Evolutionary conservation across 805 yeast genomes (phyloP), one percentile per base, ranked within the genome.

Genomic region (Jamesozyma rosinii): DNA sequence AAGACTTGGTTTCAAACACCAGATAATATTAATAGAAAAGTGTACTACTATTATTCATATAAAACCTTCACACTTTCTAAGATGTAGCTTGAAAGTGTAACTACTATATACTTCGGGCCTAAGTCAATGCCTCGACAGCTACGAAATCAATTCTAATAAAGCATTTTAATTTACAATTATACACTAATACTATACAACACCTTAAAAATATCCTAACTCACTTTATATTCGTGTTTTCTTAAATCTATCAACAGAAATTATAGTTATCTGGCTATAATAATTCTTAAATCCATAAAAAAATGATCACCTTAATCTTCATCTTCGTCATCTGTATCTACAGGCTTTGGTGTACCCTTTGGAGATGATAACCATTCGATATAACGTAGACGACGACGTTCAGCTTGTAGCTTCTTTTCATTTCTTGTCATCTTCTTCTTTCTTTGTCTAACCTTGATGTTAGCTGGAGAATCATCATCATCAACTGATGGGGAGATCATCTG

Each of bases 271-370:
- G n/a, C 11, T 24, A 24, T 11, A 24, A 24, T 6, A 24, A 24
- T 24, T 24, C 6, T 24, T 24, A 24, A 8, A 24, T 11, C 11
- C 29, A 24, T 8, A 24, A 24, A 24, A 24, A 24, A 8, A 6
- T 24, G 11, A 24, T 30, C n/a, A 13, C 4, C 26, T 34, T 44
- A 45, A 35, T 49, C 54, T 36, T 59, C 63, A 22, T 56, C 66
- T 64, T 90, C 97, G 50, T 86, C 96, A 59, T 92, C 97, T 32
- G 97, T 82, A 59, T 92, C 95, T 26, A 72, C 79, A 4, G 96
- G 95, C 63, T 83, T 84, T 54, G 97, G 97, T 18, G 98, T 92
- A 27, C 98, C 98, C 79, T 92, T 92, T 52, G 98, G 96, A 55
- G 94, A 78, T 54, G 81, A 81, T 61, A 90, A 75, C 98, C 98